Percentiles rank a stretch among this genome's conserved stretches.
These are phyloP conservation scores for Neltuma alba DNA, from an alignment of 306 rosid species.

Conservation along the genomic window DNA sequence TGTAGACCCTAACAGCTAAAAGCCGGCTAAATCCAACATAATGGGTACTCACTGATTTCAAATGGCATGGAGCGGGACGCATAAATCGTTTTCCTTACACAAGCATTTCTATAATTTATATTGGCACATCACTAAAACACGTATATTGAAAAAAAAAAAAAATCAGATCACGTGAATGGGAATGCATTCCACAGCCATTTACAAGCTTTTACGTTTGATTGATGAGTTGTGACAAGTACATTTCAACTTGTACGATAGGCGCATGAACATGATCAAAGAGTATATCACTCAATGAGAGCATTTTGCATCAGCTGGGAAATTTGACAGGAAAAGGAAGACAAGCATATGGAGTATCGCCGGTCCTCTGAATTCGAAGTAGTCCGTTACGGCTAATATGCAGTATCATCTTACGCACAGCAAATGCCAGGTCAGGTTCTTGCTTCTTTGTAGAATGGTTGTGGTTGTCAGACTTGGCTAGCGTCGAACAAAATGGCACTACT, in stretches of 20 bases:
- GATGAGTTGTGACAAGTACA: not conserved
- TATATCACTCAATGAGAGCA: not conserved
- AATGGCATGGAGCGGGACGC: not conserved
- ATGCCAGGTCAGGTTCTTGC: not conserved
- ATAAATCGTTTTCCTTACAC: not conserved
- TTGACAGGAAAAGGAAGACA: not conserved
- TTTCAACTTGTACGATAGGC: not conserved
- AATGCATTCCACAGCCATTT: not conserved
- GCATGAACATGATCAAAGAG: too few species aligned
- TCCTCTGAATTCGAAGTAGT: not conserved
- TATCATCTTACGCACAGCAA: not conserved
- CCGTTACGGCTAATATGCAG: not conserved
- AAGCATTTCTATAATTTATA: not conserved
- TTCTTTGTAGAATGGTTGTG: not conserved
- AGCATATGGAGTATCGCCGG: not conserved
- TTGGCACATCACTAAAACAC: not conserved
- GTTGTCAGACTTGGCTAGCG: not conserved
- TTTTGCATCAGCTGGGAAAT: not conserved
- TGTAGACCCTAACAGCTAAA: not conserved
- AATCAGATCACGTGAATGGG: not conserved
- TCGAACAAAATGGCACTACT: not conserved
- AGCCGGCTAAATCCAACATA: not conserved
- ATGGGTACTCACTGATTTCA: not conserved
- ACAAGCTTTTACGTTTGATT: not conserved
- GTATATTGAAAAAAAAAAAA: not conserved